phyloP scores from a whole-genome alignment of 2,329 filamentous ascomycete species.

The Furcasterigmium furcatum region DNA sequence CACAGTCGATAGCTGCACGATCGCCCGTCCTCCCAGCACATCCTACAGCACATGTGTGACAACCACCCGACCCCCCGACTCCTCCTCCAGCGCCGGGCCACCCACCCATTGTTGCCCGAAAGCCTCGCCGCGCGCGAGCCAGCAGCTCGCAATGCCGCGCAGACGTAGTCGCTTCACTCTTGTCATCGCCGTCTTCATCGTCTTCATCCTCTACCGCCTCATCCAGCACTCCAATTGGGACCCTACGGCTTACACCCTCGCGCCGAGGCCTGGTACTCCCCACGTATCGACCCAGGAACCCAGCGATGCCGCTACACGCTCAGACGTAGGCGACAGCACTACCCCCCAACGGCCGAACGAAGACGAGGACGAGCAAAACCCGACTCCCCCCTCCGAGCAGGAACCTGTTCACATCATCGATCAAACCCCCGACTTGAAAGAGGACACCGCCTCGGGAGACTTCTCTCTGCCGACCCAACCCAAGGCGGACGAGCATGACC shows the following conservation, averaged over 20 bases:
- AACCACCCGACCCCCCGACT: no score
- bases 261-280: not conserved
- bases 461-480: no score
- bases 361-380: no score
- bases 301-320: not conserved
- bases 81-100: not conserved
- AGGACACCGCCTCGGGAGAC: no score
- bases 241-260: not conserved
- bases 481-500: no score
- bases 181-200: constrained; percentile 49
- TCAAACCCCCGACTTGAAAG: no score
- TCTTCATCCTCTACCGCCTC: constrained; percentile 51
- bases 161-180: constrained; percentile 61
- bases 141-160: constrained; percentile 44
- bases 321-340: no score
- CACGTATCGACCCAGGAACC: not conserved
- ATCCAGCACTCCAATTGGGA: constrained; percentile 36
- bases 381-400: no score
- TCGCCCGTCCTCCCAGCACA: not conserved
- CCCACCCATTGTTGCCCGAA: not conserved
- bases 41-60: no score
- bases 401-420: no score
- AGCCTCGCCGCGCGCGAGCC: not conserved
- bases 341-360: no score
- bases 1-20: not conserved